These are phyloP conservation scores for Eimeria praecox DNA, from an alignment of 169 alveolate genomes.

Conservation along the genomic window DNA sequence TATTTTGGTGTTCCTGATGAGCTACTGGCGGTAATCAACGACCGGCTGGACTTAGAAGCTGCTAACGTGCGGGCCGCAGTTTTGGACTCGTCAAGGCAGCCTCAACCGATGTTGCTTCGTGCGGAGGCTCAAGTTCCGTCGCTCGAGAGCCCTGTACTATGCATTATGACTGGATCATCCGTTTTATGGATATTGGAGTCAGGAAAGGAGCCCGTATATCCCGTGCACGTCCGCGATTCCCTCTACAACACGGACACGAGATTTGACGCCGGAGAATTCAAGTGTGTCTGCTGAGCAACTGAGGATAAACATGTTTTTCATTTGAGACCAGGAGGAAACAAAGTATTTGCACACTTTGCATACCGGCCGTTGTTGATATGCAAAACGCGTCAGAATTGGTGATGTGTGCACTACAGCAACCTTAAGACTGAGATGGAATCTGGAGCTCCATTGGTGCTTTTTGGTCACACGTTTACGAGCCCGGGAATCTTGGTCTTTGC, in stretches of 20 bases:
- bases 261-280: slow-evolving; percentile 86
- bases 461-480: slow-evolving; percentile 50
- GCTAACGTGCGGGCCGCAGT: neutral
- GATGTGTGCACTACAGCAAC: slow-evolving; percentile 37
- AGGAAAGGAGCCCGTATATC: slow-evolving; percentile 82
- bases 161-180: slow-evolving; percentile 21
- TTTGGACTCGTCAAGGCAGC: neutral
- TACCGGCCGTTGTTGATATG: neutral
- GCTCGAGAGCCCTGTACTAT: slow-evolving; percentile 32
- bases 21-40: slow-evolving; percentile 11
- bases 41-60: neutral
- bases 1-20: slow-evolving; percentile 25
- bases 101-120: neutral
- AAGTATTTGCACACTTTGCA: too few relatives aligned
- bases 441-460: slow-evolving; percentile 38
- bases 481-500: slow-evolving; percentile 67
- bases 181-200: slow-evolving; percentile 40
- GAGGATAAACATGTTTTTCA: neutral
- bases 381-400: neutral
- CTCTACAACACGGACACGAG: slow-evolving; percentile 85
- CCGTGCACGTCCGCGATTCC: slow-evolving; percentile 86
- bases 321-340: neutral
- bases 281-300: neutral
- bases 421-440: slow-evolving; percentile 56
- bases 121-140: slow-evolving; percentile 1